phyloP scores from a whole-genome alignment of 441 rosid species.

The Euphorbia corollata region DNA sequence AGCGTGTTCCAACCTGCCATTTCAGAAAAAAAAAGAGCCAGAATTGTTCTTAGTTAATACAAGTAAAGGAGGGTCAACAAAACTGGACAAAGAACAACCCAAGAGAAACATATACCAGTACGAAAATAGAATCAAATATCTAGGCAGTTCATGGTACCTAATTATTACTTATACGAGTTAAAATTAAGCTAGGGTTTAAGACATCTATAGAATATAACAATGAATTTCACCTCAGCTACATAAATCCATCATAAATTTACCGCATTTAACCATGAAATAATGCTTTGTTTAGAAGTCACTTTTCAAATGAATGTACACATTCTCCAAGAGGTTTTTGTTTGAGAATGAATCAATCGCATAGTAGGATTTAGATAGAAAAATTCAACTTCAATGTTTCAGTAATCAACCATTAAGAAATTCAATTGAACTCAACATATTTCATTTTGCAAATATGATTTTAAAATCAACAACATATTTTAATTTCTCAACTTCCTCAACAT shows the following conservation, averaged over 20 bases:
- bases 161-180: background rate
- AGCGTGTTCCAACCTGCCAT: slow-evolving; percentile 93
- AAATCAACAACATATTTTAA: background rate
- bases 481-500: background rate
- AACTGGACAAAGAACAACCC: background rate
- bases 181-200: background rate
- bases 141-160: background rate
- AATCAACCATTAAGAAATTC: background rate
- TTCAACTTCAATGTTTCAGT: background rate
- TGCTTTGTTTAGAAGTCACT: background rate
- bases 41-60: background rate
- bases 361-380: background rate
- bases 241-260: background rate
- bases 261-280: background rate
- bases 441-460: background rate
- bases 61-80: background rate
- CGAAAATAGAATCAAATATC: background rate
- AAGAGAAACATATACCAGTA: background rate
- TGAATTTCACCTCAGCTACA: background rate
- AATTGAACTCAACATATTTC: background rate
- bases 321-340: background rate
- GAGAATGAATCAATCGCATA: background rate
- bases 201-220: background rate
- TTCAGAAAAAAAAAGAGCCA: slow-evolving; percentile 12
- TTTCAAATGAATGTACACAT: background rate